Evolutionary conservation across 148 eudicot genomes (phyloP).

Genomic region (Oxyria digyna): DNA sequence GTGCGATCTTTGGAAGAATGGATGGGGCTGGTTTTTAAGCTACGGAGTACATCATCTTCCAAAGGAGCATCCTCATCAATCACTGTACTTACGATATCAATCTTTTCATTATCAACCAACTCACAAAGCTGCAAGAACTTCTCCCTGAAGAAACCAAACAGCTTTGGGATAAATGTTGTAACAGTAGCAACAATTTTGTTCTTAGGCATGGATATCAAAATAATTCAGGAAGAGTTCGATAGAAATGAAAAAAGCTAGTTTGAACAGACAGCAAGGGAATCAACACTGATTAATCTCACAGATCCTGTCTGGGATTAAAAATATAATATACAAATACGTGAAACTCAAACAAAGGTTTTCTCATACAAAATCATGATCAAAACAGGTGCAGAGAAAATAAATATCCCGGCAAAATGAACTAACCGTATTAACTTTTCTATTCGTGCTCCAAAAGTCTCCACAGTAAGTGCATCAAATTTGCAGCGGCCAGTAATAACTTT

Average conservation of each 20-base stretch:
- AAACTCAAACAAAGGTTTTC: background rate
- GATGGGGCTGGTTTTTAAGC: constrained; percentile 88
- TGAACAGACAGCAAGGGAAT: background rate
- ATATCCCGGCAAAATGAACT: constrained; percentile 12
- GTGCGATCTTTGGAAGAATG: constrained; percentile 89
- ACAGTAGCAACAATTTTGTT: background rate
- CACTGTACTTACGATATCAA: constrained; percentile 77
- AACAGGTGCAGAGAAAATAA: background rate
- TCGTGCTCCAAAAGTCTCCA: constrained; percentile 94
- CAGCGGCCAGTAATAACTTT: constrained; percentile 64
- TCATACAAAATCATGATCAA: background rate
- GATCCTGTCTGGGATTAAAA: background rate
- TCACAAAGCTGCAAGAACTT: constrained; percentile 89
- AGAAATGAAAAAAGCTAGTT: background rate
- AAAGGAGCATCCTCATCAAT: constrained; percentile 98
- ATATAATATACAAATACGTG: background rate
- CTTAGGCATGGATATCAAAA: background rate
- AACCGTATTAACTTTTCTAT: constrained; percentile 92
- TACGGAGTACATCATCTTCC: constrained; percentile 93
- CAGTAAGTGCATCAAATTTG: constrained; percentile 84
- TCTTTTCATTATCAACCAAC: constrained; percentile 84
- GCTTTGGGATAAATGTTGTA: background rate
- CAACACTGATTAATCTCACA: background rate
- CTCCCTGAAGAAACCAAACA: constrained; percentile 46
- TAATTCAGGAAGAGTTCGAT: background rate